phyloP scores from a whole-genome alignment of 495 filamentous ascomycete genomes.

The Pyrenopolyporus hunteri region DNA sequence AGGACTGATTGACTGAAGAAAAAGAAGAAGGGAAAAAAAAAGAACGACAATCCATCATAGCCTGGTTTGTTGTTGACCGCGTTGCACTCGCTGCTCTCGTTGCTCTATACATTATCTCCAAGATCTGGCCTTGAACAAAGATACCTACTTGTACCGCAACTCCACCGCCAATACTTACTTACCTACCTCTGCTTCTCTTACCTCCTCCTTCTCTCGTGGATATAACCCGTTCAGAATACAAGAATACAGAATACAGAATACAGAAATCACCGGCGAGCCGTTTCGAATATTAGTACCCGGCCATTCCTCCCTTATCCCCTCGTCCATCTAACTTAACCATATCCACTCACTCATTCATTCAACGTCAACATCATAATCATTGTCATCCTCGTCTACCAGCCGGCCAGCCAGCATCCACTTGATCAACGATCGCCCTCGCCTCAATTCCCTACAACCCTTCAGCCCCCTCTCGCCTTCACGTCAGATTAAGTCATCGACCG shows the following conservation, averaged over 20 bases:
- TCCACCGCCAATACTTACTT: constrained; percentile 23
- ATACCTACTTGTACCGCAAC: constrained; percentile 17
- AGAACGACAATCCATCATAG: constrained; percentile 33
- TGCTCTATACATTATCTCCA: constrained; percentile 3
- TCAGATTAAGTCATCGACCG: constrained; percentile 36
- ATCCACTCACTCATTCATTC: constrained; percentile 5
- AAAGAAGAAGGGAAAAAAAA: constrained; percentile 7
- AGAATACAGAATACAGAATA: background rate
- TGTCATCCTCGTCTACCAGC: too few species aligned
- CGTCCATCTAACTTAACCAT: background rate
- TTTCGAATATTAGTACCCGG: constrained; percentile 25
- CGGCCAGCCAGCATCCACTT: background rate
- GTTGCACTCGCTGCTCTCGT: constrained; percentile 4
- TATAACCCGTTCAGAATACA: constrained; percentile 22
- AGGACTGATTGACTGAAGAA: constrained; percentile 21
- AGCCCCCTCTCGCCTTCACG: constrained; percentile 28
- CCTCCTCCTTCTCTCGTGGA: constrained; percentile 18
- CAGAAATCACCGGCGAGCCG: constrained; percentile 20
- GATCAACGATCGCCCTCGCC: constrained; percentile 1
- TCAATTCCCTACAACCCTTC: constrained; percentile 2
- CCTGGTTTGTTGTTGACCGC: constrained; percentile 18
- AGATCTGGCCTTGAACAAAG: background rate
- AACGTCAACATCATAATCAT: background rate
- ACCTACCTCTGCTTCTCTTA: background rate
- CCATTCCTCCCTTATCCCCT: constrained; percentile 13